These are phyloP conservation scores for Pleurotus tuber-regium DNA, from an alignment of 768 basidiomycete species.

Conservation along the genomic window DNA sequence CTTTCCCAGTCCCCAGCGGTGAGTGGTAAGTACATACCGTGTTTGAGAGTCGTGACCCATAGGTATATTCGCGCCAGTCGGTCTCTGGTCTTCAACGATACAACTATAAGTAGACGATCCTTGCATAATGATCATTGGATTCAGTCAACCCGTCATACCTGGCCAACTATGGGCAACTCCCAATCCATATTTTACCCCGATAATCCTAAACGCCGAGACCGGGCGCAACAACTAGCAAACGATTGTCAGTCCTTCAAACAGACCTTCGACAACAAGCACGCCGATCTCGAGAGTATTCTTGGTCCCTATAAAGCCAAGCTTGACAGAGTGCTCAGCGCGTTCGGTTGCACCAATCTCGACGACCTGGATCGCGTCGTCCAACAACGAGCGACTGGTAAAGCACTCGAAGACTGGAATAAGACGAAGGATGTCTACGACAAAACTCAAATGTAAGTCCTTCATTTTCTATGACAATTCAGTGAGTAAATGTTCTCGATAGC, in stretches of 20 bases:
- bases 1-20: too few species aligned
- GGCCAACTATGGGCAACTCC: slow-evolving; percentile 9
- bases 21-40: too few species aligned
- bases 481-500: slow-evolving; percentile 5
- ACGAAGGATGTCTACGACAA: slow-evolving; percentile 14
- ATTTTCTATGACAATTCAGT: too few species aligned
- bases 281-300: slow-evolving; percentile 12
- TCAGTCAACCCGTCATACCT: too few species aligned
- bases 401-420: slow-evolving; percentile 14
- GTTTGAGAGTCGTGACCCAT: too few species aligned
- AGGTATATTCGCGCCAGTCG: too few species aligned
- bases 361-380: slow-evolving; percentile 13
- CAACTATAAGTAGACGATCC: too few species aligned
- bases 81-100: too few species aligned
- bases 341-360: slow-evolving; percentile 14
- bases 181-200: slow-evolving; percentile 16
- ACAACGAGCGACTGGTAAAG: slow-evolving; percentile 12
- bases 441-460: slow-evolving; percentile 10
- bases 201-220: slow-evolving; percentile 14
- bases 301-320: slow-evolving; percentile 15
- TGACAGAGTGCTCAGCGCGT: slow-evolving; percentile 13
- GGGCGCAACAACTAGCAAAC: slow-evolving; percentile 15
- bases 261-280: slow-evolving; percentile 11
- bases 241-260: slow-evolving; percentile 13
- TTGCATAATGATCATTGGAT: too few species aligned